Evolutionary conservation across 306 rosid species (phyloP).

Genomic region (Coriaria nepalensis): DNA sequence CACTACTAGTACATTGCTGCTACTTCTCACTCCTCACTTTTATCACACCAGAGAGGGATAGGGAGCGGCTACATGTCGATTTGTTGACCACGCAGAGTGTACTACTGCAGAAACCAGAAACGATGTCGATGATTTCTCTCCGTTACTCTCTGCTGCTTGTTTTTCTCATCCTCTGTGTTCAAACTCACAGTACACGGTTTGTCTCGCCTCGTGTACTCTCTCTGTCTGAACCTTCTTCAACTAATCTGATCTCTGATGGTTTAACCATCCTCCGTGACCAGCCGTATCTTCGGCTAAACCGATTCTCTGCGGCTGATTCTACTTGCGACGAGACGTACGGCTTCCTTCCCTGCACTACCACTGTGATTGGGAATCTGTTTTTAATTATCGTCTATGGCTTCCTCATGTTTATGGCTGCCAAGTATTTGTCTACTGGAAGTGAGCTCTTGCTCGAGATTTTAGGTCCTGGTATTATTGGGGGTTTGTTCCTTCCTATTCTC

Average conservation of each 20-base stretch:
- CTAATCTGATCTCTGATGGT: slow-evolving; percentile 56
- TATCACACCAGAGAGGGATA: too few species aligned
- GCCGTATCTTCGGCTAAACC: slow-evolving; percentile 5
- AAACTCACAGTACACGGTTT: slow-evolving; percentile 24
- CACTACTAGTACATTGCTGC: too few species aligned
- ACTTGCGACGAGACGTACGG: slow-evolving; percentile 78
- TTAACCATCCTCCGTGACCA: slow-evolving; percentile 4
- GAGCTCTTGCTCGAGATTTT: slow-evolving; percentile 81
- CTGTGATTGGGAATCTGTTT: slow-evolving; percentile 44
- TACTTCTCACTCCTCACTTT: too few species aligned
- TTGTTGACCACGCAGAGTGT: too few species aligned
- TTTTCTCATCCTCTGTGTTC: slow-evolving; percentile 27
- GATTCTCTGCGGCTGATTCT: slow-evolving; percentile 18
- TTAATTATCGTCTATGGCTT: slow-evolving; percentile 54
- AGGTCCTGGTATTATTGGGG: slow-evolving; percentile 93
- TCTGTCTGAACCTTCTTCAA: not conserved
- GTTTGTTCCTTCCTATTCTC: slow-evolving; percentile 68
- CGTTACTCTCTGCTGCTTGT: slow-evolving; percentile 17
- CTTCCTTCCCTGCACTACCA: slow-evolving; percentile 62
- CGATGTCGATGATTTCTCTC: slow-evolving; percentile 9
- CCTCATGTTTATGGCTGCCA: slow-evolving; percentile 67
- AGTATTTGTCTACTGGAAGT: slow-evolving; percentile 58
- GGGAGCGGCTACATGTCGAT: too few species aligned
- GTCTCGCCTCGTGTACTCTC: slow-evolving; percentile 1
- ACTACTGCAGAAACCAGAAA: not conserved